Evolutionary conservation across 495 filamentous ascomycete species (phyloP).

Genomic region (Pseudevernia furfuracea): DNA sequence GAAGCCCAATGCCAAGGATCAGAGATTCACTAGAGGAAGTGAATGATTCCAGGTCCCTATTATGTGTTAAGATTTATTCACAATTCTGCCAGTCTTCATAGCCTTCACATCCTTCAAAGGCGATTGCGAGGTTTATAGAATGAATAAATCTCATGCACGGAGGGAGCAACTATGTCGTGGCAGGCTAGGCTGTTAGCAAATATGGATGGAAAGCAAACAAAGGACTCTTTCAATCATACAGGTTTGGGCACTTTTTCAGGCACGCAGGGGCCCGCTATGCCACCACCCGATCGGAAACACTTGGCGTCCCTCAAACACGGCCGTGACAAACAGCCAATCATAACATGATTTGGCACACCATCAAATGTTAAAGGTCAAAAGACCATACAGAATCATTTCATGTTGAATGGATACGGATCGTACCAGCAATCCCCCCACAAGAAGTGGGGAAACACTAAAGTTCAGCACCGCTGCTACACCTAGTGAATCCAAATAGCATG

Average conservation of each 20-base stretch:
- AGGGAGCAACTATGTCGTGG: background rate
- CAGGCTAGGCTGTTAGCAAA: background rate
- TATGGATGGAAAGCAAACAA: conserved; percentile 2
- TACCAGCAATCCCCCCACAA: background rate
- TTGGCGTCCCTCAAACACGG: background rate
- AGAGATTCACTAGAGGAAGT: background rate
- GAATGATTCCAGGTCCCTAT: background rate
- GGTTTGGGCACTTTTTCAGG: background rate
- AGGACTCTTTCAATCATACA: background rate
- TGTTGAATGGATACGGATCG: background rate
- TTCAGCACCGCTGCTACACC: background rate
- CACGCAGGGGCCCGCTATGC: background rate
- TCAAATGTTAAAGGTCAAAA: background rate
- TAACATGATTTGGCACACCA: background rate
- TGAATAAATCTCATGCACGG: background rate
- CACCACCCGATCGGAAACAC: conserved; percentile 1
- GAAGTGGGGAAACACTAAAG: background rate
- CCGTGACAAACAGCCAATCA: background rate
- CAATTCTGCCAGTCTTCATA: too few species aligned
- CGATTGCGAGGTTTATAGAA: background rate
- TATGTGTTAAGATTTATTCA: background rate
- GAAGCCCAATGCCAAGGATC: background rate
- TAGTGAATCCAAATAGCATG: background rate
- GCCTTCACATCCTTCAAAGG: background rate
- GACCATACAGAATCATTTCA: background rate